Percentiles rank a stretch among this genome's conserved stretches.
Evolutionary conservation across 345 rosid genomes (phyloP).

Genomic region (Eucalyptus regnans): DNA sequence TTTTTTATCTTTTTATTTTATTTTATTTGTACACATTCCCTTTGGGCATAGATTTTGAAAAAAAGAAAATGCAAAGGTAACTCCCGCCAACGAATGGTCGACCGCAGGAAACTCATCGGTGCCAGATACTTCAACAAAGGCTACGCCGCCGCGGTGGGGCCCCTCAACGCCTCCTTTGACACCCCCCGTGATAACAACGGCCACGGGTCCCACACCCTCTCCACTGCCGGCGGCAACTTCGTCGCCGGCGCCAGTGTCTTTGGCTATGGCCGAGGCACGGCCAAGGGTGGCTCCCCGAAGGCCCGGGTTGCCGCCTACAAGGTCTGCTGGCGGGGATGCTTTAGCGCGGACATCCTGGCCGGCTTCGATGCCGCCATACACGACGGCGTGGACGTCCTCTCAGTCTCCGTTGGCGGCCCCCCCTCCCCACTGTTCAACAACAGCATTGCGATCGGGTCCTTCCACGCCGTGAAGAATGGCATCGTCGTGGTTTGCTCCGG

Average conservation of each 20-base stretch:
- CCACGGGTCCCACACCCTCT: slow-evolving; percentile 85
- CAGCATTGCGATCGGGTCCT: slow-evolving; percentile 58
- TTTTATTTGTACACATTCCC: not conserved
- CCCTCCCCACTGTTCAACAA: slow-evolving; percentile 30
- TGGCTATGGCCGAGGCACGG: slow-evolving; percentile 51
- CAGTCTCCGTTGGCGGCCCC: slow-evolving; percentile 53
- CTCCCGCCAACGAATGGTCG: not conserved
- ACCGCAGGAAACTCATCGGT: slow-evolving; percentile 67
- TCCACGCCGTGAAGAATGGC: slow-evolving; percentile 55
- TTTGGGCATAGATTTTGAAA: not conserved
- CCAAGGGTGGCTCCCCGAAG: slow-evolving; percentile 84
- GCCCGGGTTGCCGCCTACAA: slow-evolving; percentile 89
- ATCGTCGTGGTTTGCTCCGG: slow-evolving; percentile 62
- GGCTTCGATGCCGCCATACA: slow-evolving; percentile 69
- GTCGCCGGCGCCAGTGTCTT: slow-evolving; percentile 38
- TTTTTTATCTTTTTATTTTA: not conserved
- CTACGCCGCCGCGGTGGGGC: slow-evolving; percentile 24
- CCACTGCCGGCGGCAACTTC: slow-evolving; percentile 70
- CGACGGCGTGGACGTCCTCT: slow-evolving; percentile 71
- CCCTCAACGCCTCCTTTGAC: slow-evolving; percentile 29
- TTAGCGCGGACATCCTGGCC: slow-evolving; percentile 52
- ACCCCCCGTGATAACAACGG: slow-evolving; percentile 70
- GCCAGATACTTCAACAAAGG: slow-evolving; percentile 47
- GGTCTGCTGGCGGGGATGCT: slow-evolving; percentile 63
- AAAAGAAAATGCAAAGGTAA: not conserved